phyloP scores from a whole-genome alignment of 495 filamentous ascomycete species.

The Schizothecium vesticola region DNA sequence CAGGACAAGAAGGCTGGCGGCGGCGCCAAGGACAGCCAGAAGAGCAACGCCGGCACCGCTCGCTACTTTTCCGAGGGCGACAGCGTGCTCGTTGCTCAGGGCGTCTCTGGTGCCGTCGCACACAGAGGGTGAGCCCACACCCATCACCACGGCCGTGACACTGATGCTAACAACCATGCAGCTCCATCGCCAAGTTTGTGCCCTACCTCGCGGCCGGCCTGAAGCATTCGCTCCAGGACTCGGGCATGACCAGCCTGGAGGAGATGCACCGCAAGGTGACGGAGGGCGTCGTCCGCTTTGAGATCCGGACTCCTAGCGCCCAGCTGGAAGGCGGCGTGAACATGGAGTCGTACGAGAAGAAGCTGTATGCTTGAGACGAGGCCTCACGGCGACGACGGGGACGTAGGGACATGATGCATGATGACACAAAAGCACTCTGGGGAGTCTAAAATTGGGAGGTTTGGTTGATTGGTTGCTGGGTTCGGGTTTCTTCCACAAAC shows the following conservation, averaged over 20 bases:
- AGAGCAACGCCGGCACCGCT: conserved; percentile 91
- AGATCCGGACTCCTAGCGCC: conserved; percentile 88
- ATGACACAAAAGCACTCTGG: neutral
- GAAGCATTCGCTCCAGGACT: conserved; percentile 96
- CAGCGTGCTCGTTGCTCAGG: conserved; percentile 89
- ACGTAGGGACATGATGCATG: conserved; percentile 6
- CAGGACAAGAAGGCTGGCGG: conserved; percentile 90
- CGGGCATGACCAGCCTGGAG: conserved; percentile 70
- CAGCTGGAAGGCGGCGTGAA: conserved; percentile 95
- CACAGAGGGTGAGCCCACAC: conserved; percentile 44
- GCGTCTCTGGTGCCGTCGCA: conserved; percentile 70
- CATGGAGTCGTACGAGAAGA: conserved; percentile 98
- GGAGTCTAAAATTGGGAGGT: neutral
- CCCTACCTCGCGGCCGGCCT: conserved; percentile 92
- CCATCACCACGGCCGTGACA: neutral
- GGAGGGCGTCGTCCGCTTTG: conserved; percentile 80
- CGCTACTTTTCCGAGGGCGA: conserved; percentile 98
- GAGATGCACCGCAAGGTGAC: conserved; percentile 71
- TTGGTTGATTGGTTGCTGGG: neutral
- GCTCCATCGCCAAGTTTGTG: conserved; percentile 84
- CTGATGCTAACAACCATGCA: conserved; percentile 21
- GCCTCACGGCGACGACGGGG: neutral
- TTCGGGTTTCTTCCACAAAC: neutral
- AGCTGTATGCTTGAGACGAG: conserved; percentile 76
- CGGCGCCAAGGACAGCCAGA: conserved; percentile 64